These are phyloP conservation scores for Corynascus novoguineensis DNA, from an alignment of 495 filamentous ascomycete species.

Conservation along the genomic window DNA sequence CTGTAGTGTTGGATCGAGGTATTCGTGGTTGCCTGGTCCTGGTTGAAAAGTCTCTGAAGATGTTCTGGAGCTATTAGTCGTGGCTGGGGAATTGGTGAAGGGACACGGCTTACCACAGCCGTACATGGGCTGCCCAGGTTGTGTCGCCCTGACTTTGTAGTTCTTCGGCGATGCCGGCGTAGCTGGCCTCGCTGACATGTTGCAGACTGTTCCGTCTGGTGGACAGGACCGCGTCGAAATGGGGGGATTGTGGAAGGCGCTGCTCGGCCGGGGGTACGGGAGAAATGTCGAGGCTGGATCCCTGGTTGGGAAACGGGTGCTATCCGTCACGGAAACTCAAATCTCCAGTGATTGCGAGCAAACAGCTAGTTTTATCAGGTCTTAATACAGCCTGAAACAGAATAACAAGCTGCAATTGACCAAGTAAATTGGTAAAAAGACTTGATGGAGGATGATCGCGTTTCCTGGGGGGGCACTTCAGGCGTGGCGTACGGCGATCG, in stretches of 20 bases:
- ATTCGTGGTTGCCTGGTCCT: conserved; percentile 44
- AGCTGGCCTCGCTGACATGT: conserved; percentile 41
- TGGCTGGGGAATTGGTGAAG: not conserved
- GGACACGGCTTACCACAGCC: conserved; percentile 46
- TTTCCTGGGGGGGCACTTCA: not conserved
- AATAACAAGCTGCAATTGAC: not conserved
- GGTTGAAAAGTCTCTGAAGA: conserved; percentile 47
- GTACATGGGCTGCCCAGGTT: conserved; percentile 47
- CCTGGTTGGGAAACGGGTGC: not conserved
- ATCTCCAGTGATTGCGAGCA: not conserved
- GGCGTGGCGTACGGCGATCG: not conserved
- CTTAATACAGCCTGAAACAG: not conserved
- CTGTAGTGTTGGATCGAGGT: conserved; percentile 51
- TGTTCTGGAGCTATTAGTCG: conserved; percentile 43
- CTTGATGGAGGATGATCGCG: not conserved
- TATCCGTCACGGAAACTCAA: not conserved
- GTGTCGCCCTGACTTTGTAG: conserved; percentile 46
- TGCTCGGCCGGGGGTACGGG: not conserved
- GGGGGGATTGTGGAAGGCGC: not conserved
- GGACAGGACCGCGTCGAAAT: not conserved
- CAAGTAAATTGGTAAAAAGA: not conserved
- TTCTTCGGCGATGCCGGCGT: conserved; percentile 52
- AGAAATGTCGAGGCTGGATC: not conserved
- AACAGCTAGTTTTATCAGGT: not conserved
- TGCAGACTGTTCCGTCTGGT: not conserved